Conservation (phyloP, 257 asterid genomes). For the Lantana camara region DNA sequence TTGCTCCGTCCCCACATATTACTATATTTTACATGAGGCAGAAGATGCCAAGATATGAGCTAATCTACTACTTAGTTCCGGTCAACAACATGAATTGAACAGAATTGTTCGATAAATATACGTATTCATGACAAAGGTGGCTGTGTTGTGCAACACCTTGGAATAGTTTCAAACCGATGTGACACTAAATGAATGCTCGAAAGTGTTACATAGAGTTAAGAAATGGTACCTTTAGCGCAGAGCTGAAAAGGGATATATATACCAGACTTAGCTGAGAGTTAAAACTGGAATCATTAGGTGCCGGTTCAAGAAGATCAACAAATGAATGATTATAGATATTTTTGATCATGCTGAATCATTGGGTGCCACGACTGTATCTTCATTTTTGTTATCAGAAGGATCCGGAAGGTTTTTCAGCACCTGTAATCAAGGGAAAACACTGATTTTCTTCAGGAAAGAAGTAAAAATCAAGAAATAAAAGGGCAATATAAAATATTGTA, state of each 20-base stretch:
- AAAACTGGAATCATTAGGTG: background rate
- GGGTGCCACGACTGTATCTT: conserved; percentile 23
- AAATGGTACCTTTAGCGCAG: background rate
- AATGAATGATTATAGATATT: background rate
- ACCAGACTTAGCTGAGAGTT: background rate
- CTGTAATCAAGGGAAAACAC: conserved; percentile 34
- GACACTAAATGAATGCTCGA: background rate
- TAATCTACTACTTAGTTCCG: too few relatives aligned
- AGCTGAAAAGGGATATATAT: background rate
- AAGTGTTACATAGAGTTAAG: background rate
- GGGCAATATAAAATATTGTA: background rate
- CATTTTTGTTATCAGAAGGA: conserved; percentile 34
- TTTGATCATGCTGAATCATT: conserved; percentile 9
- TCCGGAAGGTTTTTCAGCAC: conserved; percentile 59
- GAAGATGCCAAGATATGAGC: too few relatives aligned
- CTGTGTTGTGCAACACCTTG: too few relatives aligned
- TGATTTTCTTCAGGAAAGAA: conserved; percentile 7
- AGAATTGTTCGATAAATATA: too few relatives aligned
- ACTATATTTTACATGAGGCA: too few relatives aligned
- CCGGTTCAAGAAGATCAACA: too few relatives aligned
- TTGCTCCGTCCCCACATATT: too few relatives aligned
- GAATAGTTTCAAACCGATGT: background rate
- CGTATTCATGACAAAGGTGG: background rate
- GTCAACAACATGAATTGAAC: too few relatives aligned
- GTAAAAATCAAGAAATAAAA: background rate